Evolutionary conservation across 805 yeast species (phyloP).

Genomic region (Candida piceae): DNA sequence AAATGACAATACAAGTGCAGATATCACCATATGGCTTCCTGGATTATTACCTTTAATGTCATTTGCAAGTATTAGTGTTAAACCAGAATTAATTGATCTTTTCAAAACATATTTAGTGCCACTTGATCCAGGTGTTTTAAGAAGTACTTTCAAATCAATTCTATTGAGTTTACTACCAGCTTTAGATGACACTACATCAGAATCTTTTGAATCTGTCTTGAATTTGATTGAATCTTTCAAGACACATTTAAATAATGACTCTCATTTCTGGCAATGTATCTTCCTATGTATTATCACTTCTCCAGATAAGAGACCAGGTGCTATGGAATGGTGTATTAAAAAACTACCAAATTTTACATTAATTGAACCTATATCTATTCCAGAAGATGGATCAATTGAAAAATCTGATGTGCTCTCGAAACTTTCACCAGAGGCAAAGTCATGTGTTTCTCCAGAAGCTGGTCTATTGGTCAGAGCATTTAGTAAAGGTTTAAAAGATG

Average conservation of each 20-base stretch:
- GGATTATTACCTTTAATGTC: constrained; percentile 88
- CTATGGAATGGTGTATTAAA: constrained; percentile 66
- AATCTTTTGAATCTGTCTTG: constrained; percentile 61
- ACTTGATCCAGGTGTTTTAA: constrained; percentile 44
- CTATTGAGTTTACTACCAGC: constrained; percentile 77
- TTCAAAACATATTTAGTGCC: constrained; percentile 51
- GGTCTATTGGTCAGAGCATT: constrained; percentile 76
- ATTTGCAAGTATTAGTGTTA: constrained; percentile 84
- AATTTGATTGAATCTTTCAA: constrained; percentile 57
- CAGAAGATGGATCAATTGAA: neutral
- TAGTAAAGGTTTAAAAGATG: constrained; percentile 59
- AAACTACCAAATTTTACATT: constrained; percentile 55
- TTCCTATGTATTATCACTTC: constrained; percentile 72
- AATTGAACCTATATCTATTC: constrained; percentile 5
- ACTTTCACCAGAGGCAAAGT: constrained; percentile 40
- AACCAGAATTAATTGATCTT: constrained; percentile 66
- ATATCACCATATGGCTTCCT: constrained; percentile 79
- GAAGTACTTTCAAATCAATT: constrained; percentile 60
- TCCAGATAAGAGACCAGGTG: constrained; percentile 79
- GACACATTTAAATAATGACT: constrained; percentile 52
- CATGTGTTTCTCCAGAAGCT: constrained; percentile 69
- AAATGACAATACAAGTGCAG: constrained; percentile 44
- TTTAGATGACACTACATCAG: constrained; percentile 88
- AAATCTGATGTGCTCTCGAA: constrained; percentile 14
- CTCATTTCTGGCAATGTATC: constrained; percentile 82